phyloP scores from a whole-genome alignment of 805 yeast species.

The Pichia membranifaciens region DNA sequence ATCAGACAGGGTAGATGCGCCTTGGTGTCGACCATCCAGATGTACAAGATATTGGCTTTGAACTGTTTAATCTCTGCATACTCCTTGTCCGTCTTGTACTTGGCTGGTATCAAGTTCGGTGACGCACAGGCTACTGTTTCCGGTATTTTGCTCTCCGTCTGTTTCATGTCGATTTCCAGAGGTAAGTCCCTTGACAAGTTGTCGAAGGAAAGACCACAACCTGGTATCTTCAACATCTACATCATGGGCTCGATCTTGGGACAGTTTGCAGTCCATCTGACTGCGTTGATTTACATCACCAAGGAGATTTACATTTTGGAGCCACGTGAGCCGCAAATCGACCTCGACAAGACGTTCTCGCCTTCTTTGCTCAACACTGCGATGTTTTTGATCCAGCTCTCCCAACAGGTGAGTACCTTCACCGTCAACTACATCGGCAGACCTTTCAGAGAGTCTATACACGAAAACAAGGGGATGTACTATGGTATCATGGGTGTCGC shows the following conservation, averaged over 20 bases:
- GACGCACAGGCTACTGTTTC: conserved; percentile 97
- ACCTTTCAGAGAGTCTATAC: conserved; percentile 89
- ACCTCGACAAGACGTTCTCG: conserved; percentile 77
- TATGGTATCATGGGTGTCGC: conserved; percentile 91
- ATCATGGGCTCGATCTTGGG: conserved; percentile 97
- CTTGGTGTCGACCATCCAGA: conserved; percentile 92
- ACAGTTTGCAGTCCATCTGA: conserved; percentile 90
- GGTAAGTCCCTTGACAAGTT: conserved; percentile 86
- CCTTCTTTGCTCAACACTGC: conserved; percentile 96
- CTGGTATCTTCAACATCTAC: conserved; percentile 90
- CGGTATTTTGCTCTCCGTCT: conserved; percentile 86
- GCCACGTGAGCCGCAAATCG: conserved; percentile 88
- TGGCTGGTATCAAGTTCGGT: conserved; percentile 97
- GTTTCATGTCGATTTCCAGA: conserved; percentile 92
- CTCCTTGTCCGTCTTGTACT: conserved; percentile 84
- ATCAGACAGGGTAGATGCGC: conserved; percentile 99
- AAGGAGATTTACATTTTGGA: conserved; percentile 78
- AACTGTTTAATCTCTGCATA: conserved; percentile 96
- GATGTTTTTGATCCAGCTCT: conserved; percentile 86
- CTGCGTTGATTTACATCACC: conserved; percentile 76
- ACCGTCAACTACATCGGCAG: conserved; percentile 97
- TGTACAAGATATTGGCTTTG: conserved; percentile 96
- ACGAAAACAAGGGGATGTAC: conserved; percentile 93
- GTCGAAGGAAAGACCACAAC: conserved; percentile 93
- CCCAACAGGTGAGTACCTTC: conserved; percentile 95